Conservation (phyloP, 31 red algal species). For the Asparagopsis taxiformis region DNA sequence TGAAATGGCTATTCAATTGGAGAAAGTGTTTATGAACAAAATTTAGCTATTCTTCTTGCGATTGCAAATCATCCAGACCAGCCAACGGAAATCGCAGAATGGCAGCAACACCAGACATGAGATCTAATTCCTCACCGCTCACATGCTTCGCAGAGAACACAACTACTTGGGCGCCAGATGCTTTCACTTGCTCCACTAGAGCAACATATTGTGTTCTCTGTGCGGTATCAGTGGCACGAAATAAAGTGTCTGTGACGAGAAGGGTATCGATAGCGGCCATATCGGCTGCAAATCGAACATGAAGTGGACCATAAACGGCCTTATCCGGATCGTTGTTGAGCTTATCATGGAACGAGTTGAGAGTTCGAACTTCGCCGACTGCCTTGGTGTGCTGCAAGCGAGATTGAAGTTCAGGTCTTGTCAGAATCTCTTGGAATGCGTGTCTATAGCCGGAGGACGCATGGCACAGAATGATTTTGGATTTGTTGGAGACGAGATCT, state of each 20-base stretch:
- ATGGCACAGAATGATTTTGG: slow-evolving; percentile 76
- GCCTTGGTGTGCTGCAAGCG: slow-evolving; percentile 76
- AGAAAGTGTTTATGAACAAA: slow-evolving; percentile 90
- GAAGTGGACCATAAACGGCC: slow-evolving; percentile 83
- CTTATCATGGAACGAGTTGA: slow-evolving; percentile 78
- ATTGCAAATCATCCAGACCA: slow-evolving; percentile 67
- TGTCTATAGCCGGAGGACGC: slow-evolving; percentile 87
- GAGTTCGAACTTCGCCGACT: slow-evolving; percentile 64
- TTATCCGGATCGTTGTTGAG: slow-evolving; percentile 71
- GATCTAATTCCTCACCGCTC: slow-evolving; percentile 73
- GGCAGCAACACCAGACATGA: slow-evolving; percentile 90
- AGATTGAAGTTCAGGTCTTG: slow-evolving; percentile 53
- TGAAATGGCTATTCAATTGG: slow-evolving; percentile 83
- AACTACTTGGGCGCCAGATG: slow-evolving; percentile 59
- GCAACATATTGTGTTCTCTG: slow-evolving; percentile 59
- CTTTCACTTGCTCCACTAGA: slow-evolving; percentile 79
- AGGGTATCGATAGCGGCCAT: slow-evolving; percentile 83
- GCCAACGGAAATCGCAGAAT: slow-evolving; percentile 90
- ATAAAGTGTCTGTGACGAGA: slow-evolving; percentile 86
- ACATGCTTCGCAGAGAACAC: slow-evolving; percentile 86
- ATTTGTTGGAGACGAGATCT: slow-evolving; percentile 69
- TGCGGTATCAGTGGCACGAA: slow-evolving; percentile 64
- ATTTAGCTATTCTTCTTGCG: slow-evolving; percentile 56
- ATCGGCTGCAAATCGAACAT: slow-evolving; percentile 75
- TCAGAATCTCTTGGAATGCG: slow-evolving; percentile 85